These are phyloP conservation scores for Stylosanthes scabra DNA, from an alignment of 331 rosid species.

Conservation along the genomic window DNA sequence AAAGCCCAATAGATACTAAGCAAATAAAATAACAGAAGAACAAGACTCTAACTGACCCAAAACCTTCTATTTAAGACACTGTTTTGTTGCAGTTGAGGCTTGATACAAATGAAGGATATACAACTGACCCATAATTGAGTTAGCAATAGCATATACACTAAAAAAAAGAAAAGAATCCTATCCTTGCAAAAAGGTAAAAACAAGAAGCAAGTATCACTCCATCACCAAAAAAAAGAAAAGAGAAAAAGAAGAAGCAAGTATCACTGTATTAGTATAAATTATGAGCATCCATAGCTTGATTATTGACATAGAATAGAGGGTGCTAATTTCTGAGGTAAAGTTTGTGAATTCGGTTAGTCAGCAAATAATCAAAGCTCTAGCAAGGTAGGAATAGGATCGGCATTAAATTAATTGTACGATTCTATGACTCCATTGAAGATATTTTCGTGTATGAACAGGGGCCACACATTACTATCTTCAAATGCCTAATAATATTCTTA, in stretches of 20 bases:
- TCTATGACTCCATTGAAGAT: background rate
- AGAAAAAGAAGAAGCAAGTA: too few relatives aligned
- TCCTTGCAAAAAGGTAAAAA: background rate
- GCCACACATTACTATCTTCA: background rate
- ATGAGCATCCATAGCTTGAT: background rate
- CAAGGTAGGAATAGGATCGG: slow-evolving; percentile 1
- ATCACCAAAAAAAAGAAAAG: too few relatives aligned
- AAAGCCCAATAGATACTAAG: too few relatives aligned
- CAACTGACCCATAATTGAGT: too few relatives aligned
- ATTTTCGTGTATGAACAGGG: background rate
- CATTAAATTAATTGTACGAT: slow-evolving; percentile 20
- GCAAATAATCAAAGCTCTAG: slow-evolving; percentile 27
- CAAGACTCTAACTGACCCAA: too few relatives aligned
- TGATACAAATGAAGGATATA: too few relatives aligned
- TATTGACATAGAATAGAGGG: background rate
- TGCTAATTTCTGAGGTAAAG: background rate
- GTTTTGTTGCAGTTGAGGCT: too few relatives aligned
- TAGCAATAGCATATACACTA: too few relatives aligned
- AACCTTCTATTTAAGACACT: too few relatives aligned
- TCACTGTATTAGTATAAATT: background rate
- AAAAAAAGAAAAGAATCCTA: too few relatives aligned
- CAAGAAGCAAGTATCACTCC: too few relatives aligned
- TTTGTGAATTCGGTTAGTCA: slow-evolving; percentile 15
- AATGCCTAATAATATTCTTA: background rate
- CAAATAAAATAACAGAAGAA: too few relatives aligned